Evolutionary conservation across 2,329 filamentous ascomycete genomes (phyloP), one percentile per base, ranked within the genome.

Genomic region (Fonsecaea erecta): DNA sequence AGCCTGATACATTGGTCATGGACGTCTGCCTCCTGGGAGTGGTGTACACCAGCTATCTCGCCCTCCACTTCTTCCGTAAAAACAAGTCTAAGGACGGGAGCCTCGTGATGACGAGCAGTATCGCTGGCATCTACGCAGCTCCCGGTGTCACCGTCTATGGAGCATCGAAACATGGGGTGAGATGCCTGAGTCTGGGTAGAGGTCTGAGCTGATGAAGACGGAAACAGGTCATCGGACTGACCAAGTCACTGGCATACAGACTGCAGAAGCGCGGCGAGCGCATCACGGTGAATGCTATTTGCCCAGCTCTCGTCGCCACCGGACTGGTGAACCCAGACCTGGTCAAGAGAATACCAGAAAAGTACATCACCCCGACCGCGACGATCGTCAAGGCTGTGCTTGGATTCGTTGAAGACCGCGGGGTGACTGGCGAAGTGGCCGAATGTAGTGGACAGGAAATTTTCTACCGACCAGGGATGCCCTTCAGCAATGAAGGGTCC

Each of bases 81-180:
- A 56, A 56, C 32, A 9, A 21, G n/a, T 35, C 34, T 9, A 56
- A 43, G 24, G 21, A 30, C 4, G 53, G 53, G 2, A 56, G 24
- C 14, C 32, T 56, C 18, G 53, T 56, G 18, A 56, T 56, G 53
- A 56, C 53, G 7, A 56, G 53, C 53, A 56, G 53, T 56, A 35
- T 35, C 21, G 35, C 53, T 8, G 53, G 32, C n/a, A 37, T 56
- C 32, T 56, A 56, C 21, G 18, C 53, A 14, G 37, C 32, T 35
- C 30, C n/a, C 4, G 32, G 30, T 21, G 18, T 56, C 18, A 9
- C 53, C 7, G 12, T 56, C 11, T 56, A 56, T 21, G 12, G 18
- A 24, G 30, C 53, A 11, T 30, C 53, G 11, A 56, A 56, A 35
- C 53, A 56, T 43, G 53, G 32, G n/a, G 53, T 56, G 24, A 3